Base-by-base conservation (phyloP, 768 basidiomycete species). In the Amanita subjunquillea region DNA sequence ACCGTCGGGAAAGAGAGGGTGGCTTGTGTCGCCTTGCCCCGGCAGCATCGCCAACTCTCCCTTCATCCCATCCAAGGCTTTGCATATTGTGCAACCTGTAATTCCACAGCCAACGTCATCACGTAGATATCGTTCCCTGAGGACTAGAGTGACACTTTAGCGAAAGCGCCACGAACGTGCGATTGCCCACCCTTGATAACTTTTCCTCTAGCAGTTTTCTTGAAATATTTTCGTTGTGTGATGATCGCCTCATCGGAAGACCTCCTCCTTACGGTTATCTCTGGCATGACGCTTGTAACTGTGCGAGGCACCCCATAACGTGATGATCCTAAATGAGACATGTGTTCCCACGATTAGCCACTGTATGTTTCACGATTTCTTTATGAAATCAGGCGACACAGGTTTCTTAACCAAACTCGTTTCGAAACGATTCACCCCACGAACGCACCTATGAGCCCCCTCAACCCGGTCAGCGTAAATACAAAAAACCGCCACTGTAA, bases 191-290 rank as follows among this genome's bases (percentile, higher is more conserved):
- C 87, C 73, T 94, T 96, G 62, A 94, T 80, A 17, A 99, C 91
- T 62, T 93, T 94, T 13, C 96, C 96, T 59, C 81, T 72, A 0
- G 89, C 87, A 0, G 96, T 97, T 69, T 98, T 98, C 68, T 91
- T 95, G 75, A 93, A 88, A 68, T 93, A 98, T 64, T 91, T 95
- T 55, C 87, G 83, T 60, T 91, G 91, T 0, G 89, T 87, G 2
- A 87, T 63, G 10, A 79, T 77, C 1, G 83, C 85, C 62, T 91
- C 90, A 4, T 79, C 73, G 40, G 74, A 72, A 13, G 85, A 76
- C 50, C 89, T 74, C 58, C 88, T 91, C 20, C 81, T 70, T 37
- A 91, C 83, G 3, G 80, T 82, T 34, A 92, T 91, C 52, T 81
- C 73, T 38, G 42, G 51, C 51, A 51, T 51, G 17, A 2, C 15